Percentiles rank a stretch among this genome's conserved stretches.
phyloP scores from a whole-genome alignment of 139 green algal species.

The Chlamydomonas schloesseri region DNA sequence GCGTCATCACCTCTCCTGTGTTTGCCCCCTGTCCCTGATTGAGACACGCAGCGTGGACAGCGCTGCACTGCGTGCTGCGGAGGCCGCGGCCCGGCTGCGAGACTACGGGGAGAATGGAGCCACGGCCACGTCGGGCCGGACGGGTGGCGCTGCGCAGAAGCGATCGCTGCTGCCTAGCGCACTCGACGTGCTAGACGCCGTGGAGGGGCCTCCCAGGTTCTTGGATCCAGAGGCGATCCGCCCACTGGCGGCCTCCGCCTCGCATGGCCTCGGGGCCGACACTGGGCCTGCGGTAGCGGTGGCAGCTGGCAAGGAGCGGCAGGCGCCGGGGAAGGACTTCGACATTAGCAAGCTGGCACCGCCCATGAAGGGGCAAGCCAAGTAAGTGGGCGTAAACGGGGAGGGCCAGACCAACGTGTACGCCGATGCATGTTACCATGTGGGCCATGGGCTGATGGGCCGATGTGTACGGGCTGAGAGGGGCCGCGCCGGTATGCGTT shows the following conservation, averaged over 20 bases:
- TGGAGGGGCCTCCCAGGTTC: slow-evolving; percentile 62
- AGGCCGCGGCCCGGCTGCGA: slow-evolving; percentile 33
- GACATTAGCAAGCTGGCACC: slow-evolving; percentile 76
- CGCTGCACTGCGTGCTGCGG: slow-evolving; percentile 45
- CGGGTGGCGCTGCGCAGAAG: neutral
- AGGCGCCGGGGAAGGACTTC: slow-evolving; percentile 52
- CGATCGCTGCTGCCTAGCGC: slow-evolving; percentile 1
- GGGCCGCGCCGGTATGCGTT: too few species aligned
- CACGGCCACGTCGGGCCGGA: neutral
- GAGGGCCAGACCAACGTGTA: too few species aligned
- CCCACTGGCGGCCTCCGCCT: slow-evolving; percentile 35
- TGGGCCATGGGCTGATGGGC: too few species aligned
- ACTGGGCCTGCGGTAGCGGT: neutral
- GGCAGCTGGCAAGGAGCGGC: slow-evolving; percentile 3
- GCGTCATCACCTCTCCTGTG: too few species aligned
- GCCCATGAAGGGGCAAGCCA: slow-evolving; percentile 63
- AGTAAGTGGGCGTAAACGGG: slow-evolving; percentile 23
- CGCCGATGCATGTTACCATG: too few species aligned
- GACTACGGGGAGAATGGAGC: slow-evolving; percentile 36
- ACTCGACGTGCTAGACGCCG: slow-evolving; percentile 52
- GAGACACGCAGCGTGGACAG: slow-evolving; percentile 54
- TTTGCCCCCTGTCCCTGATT: too few species aligned
- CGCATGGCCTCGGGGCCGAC: slow-evolving; percentile 24
- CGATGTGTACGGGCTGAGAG: neutral
- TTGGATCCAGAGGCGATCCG: slow-evolving; percentile 75